Evolutionary conservation across 768 basidiomycete species (phyloP).

Genomic region (Postia placenta): DNA sequence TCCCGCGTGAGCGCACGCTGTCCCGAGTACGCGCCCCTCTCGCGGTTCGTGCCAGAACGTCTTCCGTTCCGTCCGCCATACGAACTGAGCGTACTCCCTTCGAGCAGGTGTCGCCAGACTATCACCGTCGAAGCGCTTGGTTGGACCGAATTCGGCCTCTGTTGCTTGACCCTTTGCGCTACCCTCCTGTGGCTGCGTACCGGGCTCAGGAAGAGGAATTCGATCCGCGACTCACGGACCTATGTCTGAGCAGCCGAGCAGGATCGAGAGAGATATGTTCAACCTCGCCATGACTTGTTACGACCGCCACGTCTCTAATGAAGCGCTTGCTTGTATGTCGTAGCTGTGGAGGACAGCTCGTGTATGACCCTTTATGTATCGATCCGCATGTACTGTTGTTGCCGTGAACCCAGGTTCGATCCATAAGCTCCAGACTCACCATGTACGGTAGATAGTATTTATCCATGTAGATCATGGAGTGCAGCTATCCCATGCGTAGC

Average conservation of each 20-base stretch:
- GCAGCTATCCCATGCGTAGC: no score
- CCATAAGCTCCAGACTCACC: not conserved
- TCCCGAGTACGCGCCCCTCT: slow-evolving; percentile 43
- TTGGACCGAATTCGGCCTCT: slow-evolving; percentile 70
- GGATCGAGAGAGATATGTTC: not conserved
- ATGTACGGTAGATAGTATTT: not conserved
- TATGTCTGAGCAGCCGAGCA: slow-evolving; percentile 27
- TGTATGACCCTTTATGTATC: not conserved
- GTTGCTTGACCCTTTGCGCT: slow-evolving; percentile 44
- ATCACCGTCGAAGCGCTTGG: slow-evolving; percentile 70
- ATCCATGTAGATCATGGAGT: not conserved
- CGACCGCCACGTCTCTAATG: not conserved
- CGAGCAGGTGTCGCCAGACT: slow-evolving; percentile 57
- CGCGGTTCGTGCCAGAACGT: slow-evolving; percentile 33
- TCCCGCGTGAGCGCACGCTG: slow-evolving; percentile 60
- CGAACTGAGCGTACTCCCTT: slow-evolving; percentile 6
- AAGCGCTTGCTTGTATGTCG: not conserved
- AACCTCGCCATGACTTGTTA: not conserved
- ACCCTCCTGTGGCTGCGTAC: slow-evolving; percentile 49
- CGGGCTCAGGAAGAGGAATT: slow-evolving; percentile 28
- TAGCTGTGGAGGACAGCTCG: not conserved
- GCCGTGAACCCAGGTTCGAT: not conserved
- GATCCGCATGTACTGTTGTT: not conserved
- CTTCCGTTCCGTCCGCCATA: slow-evolving; percentile 4
- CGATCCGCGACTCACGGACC: slow-evolving; percentile 37